phyloP scores from a whole-genome alignment of 1,284 basidiomycete genomes.

The Apiotrichum mycotoxinovorans region DNA sequence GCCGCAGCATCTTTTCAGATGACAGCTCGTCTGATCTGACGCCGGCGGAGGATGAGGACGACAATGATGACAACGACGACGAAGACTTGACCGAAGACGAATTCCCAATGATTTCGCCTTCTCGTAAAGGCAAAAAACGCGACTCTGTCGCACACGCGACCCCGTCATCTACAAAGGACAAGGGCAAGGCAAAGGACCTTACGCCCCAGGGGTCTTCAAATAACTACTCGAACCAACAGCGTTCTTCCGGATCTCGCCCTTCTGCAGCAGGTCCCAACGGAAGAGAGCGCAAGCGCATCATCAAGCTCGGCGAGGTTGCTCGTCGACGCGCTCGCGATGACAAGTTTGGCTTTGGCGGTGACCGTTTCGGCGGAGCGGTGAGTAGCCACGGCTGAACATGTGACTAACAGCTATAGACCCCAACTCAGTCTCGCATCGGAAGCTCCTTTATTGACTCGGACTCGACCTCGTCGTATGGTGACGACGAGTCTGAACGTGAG shows the following conservation, averaged over 20 bases:
- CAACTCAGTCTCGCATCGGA: constrained; percentile 18
- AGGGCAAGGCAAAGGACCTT: not conserved
- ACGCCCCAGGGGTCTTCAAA: not conserved
- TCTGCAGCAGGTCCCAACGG: constrained; percentile 26
- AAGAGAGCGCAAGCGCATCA: constrained; percentile 35
- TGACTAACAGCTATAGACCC: constrained; percentile 6
- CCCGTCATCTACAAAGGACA: not conserved
- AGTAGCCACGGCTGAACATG: constrained; percentile 3
- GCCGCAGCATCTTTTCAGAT: constrained; percentile 12
- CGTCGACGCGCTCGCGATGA: constrained; percentile 40
- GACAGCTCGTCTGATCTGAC: constrained; percentile 24
- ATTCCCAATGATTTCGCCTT: not conserved
- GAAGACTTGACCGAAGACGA: constrained; percentile 15
- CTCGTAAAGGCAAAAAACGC: constrained; percentile 15
- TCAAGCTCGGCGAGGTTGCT: constrained; percentile 39
- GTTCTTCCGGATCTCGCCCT: constrained; percentile 11
- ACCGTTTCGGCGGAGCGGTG: constrained; percentile 20
- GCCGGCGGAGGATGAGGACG: constrained; percentile 23
- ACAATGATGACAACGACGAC: constrained; percentile 13
- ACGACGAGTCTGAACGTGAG: constrained; percentile 42
- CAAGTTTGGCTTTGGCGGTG: constrained; percentile 36
- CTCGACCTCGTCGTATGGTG: constrained; percentile 40
- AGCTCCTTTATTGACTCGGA: constrained; percentile 27
- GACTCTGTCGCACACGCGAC: constrained; percentile 6
- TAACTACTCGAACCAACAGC: constrained; percentile 4